Conservation (phyloP, 345 rosid genomes). For the Populus simonii region DNA sequence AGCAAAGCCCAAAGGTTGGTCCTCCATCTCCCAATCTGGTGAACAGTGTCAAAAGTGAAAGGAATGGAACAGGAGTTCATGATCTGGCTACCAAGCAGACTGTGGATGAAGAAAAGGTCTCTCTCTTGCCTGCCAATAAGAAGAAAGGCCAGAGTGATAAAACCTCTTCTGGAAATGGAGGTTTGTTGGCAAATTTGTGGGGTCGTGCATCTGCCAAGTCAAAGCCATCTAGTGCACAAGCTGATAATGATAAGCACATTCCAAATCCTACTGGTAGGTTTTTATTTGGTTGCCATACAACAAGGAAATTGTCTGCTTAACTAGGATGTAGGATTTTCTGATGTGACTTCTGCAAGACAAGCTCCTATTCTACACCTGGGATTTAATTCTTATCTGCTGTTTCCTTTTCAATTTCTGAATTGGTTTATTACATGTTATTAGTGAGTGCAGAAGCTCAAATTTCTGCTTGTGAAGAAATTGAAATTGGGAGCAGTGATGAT, state of each 20-base stretch:
- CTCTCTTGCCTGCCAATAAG: constrained; percentile 29
- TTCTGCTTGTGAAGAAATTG: constrained; percentile 38
- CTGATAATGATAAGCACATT: constrained; percentile 18
- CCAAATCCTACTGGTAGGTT: constrained; percentile 42
- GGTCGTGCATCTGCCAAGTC: constrained; percentile 62
- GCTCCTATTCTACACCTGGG: not conserved
- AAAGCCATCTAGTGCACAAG: constrained; percentile 36
- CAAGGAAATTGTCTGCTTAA: not conserved
- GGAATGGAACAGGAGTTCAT: constrained; percentile 25
- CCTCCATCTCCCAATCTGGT: constrained; percentile 24
- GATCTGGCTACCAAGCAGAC: constrained; percentile 36
- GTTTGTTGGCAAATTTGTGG: constrained; percentile 72
- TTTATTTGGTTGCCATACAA: constrained; percentile 10
- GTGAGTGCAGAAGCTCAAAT: constrained; percentile 56
- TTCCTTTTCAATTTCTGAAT: not conserved
- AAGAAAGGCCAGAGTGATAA: constrained; percentile 47
- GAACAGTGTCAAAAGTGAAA: constrained; percentile 44
- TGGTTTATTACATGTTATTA: constrained; percentile 25
- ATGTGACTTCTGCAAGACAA: not conserved
- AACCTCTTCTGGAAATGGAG: constrained; percentile 43
- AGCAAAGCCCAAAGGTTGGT: constrained; percentile 35
- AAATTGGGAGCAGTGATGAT: constrained; percentile 47
- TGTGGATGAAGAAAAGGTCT: constrained; percentile 42
- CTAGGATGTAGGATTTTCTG: not conserved
- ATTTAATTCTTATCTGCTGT: not conserved